Evolutionary conservation across 2,329 filamentous ascomycete species (phyloP).

Genomic region (Orbilia blumenaviensis): DNA sequence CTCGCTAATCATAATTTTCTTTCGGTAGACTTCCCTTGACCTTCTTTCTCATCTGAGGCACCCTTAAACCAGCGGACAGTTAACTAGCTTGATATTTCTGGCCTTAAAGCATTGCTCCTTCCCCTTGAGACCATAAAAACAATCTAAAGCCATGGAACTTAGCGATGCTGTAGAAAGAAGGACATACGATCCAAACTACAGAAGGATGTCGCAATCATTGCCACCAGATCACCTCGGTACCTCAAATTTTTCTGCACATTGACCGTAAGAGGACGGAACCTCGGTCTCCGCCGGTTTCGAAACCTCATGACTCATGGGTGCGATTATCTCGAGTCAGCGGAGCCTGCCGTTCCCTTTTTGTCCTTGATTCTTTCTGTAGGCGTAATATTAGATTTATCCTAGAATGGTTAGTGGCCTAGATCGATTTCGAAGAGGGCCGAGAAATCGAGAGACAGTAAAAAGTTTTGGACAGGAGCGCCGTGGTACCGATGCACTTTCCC

Average conservation of each 20-base stretch:
- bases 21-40: slow-evolving; percentile 19
- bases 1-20: slow-evolving; percentile 47
- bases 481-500: slow-evolving; percentile 16
- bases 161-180: slow-evolving; percentile 13
- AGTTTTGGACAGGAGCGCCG: slow-evolving; percentile 6
- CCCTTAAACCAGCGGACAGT: slow-evolving; percentile 19
- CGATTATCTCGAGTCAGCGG: slow-evolving; percentile 6
- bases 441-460: slow-evolving; percentile 11
- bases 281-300: slow-evolving; percentile 20
- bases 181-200: slow-evolving; percentile 4
- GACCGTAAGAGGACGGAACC: background rate
- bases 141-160: background rate
- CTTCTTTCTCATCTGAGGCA: slow-evolving; percentile 19
- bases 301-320: slow-evolving; percentile 13
- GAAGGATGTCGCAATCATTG: slow-evolving; percentile 33
- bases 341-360: slow-evolving; percentile 5
- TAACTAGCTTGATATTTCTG: slow-evolving; percentile 1
- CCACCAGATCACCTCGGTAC: slow-evolving; percentile 1
- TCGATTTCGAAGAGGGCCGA: background rate
- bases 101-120: slow-evolving; percentile 23
- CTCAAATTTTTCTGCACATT: background rate
- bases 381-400: slow-evolving; percentile 5
- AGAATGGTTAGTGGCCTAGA: slow-evolving; percentile 12
- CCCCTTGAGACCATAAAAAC: slow-evolving; percentile 18
- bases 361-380: background rate